These are phyloP conservation scores for Fusarium floridanum DNA, from an alignment of 2,329 filamentous ascomycete species.

Conservation along the genomic window DNA sequence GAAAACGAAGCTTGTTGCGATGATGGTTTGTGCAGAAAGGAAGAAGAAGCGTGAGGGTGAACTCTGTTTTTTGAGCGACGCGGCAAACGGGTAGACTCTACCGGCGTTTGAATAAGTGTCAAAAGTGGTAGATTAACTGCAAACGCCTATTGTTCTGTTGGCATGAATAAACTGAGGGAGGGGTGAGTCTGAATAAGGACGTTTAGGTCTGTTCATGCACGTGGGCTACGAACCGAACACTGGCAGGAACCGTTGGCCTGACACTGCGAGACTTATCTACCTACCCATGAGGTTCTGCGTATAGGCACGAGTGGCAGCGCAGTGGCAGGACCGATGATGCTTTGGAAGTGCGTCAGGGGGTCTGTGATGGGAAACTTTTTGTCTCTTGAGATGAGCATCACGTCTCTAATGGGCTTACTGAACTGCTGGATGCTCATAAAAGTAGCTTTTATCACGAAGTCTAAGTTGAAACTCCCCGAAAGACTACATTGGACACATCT, in stretches of 20 bases:
- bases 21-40: not conserved
- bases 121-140: not conserved
- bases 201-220: not conserved
- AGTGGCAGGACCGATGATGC: not conserved
- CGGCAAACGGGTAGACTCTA: not conserved
- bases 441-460: fast-evolving
- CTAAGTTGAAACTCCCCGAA: not conserved
- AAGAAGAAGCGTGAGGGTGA: not conserved
- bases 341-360: not conserved
- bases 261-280: not conserved
- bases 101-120: not conserved
- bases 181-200: not conserved
- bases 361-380: too few species aligned
- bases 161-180: not conserved
- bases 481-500: not conserved
- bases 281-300: not conserved
- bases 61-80: not conserved
- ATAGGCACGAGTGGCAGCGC: not conserved
- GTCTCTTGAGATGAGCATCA: not conserved
- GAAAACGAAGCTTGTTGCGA: not conserved
- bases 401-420: fast-evolving
- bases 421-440: fast-evolving
- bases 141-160: not conserved
- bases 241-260: not conserved
- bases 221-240: not conserved